Evolutionary conservation across 2,329 filamentous ascomycete genomes (phyloP).

Genomic region (Ilyonectria mors-panacis): DNA sequence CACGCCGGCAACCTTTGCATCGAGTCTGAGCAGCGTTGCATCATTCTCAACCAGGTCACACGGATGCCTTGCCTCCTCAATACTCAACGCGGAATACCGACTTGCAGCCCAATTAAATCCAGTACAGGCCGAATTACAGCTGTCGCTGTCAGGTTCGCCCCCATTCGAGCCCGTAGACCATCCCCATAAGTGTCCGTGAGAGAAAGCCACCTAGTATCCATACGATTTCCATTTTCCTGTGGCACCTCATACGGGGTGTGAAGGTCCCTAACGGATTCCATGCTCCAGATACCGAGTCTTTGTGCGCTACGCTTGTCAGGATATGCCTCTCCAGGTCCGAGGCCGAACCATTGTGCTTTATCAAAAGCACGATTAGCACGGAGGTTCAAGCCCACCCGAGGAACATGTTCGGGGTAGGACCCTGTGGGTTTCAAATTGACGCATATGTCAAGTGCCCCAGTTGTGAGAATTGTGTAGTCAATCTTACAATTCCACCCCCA

Average conservation of each 20-base stretch:
- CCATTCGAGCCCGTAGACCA: conserved; percentile 37
- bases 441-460: conserved; percentile 62
- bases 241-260: conserved; percentile 76
- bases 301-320: conserved; percentile 73
- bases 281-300: conserved; percentile 63
- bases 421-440: conserved; percentile 62
- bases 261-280: conserved; percentile 62
- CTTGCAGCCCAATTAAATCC: conserved; percentile 69
- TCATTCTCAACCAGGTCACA: conserved; percentile 70
- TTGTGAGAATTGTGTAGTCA: conserved; percentile 65
- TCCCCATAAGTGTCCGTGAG: conserved; percentile 44
- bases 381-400: conserved; percentile 74
- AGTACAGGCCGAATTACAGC: neutral
- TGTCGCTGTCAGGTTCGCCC: neutral
- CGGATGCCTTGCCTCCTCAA: conserved; percentile 74
- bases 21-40: conserved; percentile 59
- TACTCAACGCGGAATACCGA: conserved; percentile 65
- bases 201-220: conserved; percentile 71
- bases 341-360: conserved; percentile 71
- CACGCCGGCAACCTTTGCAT: conserved; percentile 63
- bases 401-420: conserved; percentile 67
- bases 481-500: conserved; percentile 69
- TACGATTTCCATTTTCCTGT: conserved; percentile 77
- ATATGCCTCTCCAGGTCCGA: conserved; percentile 75
- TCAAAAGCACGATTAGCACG: conserved; percentile 63